Base-by-base conservation (phyloP, 2,329 filamentous ascomycete species). In the Emmonsiellopsis sp. region DNA sequence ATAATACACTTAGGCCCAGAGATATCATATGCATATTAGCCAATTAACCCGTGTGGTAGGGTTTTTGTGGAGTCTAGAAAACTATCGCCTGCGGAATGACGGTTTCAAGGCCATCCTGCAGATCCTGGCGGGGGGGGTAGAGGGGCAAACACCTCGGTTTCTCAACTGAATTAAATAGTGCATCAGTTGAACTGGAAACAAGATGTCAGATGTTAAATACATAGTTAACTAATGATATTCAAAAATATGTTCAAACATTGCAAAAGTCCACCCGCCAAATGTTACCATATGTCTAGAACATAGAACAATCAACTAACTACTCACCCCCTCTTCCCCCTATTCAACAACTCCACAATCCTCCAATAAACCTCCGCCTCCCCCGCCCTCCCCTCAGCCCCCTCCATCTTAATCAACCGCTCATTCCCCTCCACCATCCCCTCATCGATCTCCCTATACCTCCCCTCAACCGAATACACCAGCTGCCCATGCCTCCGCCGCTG, bases 401-500 rank as follows among this genome's bases (percentile, higher is more conserved):
- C 44, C 33, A 36, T 13, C 5, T 1, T 2, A 6, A n/a, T n/a
- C 39, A 42, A 42, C 11, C n/a, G 14, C 10, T 8, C 40, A 13
- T n/a, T 17, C 40, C n/a, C 48, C 11, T 39, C 36, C 39, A 57
- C 31, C 36, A 56, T 31, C 6, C 32, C 61, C 55, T 80, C 74
- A 53, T 83, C 80, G 13, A 82, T 71, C 62, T 83, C 80, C 54
- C 66, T 71, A 59, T 74, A 79, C 51, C 72, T 71, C 0, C 79
- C 76, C 8, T 70, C 65, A 53, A 67, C 67, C 9, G 77, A 69
- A 57, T 77, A 79, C n/a, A 83, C 70, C 31, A 78, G 62, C 36
- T 83, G 73, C 2, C 77, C 79, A 42, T 80, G 69, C 48, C 77
- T 8, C 40, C 40, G 7, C 14, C 40, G 8, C 40, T 42, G 14